Evolutionary conservation across 345 rosid genomes (phyloP), one percentile per base, ranked within the genome.

Genomic region (Linum trigynum): DNA sequence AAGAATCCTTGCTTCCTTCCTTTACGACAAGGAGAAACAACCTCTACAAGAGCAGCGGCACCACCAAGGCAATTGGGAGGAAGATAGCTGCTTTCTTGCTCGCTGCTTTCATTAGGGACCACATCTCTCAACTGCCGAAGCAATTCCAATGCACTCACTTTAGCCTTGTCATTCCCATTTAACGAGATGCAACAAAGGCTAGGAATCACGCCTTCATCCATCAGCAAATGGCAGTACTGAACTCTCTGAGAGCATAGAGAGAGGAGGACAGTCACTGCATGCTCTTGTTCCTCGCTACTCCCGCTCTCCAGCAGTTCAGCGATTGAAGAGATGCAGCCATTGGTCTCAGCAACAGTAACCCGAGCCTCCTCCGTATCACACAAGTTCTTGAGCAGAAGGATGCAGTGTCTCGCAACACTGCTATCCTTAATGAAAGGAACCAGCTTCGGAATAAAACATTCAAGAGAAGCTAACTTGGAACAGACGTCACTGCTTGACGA

Each of bases 141-240:
- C 75, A 92, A 69, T 65, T 90, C 97, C 3, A 76, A 57, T 39
- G 97, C 98, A 9, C 68, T 53, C 11, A 63, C 79, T 72, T 76
- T 85, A 2, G 81, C 88, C 65, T 79, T 82, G 14, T 85, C 86
- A n/a, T 76, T 85, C 58, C 98, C 98, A 58, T 86, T 86, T 5
- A 66, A 62, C 3, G 91, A 76, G 69, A 88, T 71, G 50, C n/a
- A 35, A 48, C 72, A 36, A 16, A 90, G 87, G 53, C 79, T 72
- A 16, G 97, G 82, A 67, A 87, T 82, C 2, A 84, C 73, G 2
- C 84, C 85, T 73, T 86, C 89, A 10, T 71, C 76, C 91, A 86
- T 78, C 10, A 90, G 81, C 73, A 90, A 59, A 16, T 79, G 68
- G 63, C 97, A 86, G 64, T 88, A 81, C 38, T 73, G 71, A 32